A percentile compares a stretch with the other conserved stretches of the same genome.
Evolutionary conservation across 441 rosid species (phyloP).

Genomic region (Biscutella auriculata): DNA sequence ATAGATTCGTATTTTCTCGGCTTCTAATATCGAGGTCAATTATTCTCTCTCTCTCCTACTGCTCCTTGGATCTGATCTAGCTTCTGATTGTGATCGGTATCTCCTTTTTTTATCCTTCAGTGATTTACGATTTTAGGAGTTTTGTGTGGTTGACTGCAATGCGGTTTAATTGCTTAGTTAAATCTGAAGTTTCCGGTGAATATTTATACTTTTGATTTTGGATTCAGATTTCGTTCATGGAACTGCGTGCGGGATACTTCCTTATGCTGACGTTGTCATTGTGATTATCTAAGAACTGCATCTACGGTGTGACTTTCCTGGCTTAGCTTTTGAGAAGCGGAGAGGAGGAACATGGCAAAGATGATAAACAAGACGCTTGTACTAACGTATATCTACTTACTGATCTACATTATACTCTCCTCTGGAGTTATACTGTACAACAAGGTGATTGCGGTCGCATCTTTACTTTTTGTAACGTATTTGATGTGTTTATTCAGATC

Average conservation of each 20-base stretch:
- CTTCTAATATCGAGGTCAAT: conserved; percentile 3
- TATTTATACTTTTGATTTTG: not conserved
- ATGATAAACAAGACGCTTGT: conserved; percentile 69
- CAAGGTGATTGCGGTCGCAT: conserved; percentile 79
- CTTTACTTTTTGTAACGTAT: not conserved
- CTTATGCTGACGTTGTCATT: not conserved
- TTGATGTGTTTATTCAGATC: not conserved
- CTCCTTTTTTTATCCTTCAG: not conserved
- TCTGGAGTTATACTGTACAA: conserved; percentile 90
- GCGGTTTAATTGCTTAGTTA: not conserved
- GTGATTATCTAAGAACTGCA: conserved; percentile 9
- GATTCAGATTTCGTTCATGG: conserved; percentile 14
- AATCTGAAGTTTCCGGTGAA: not conserved
- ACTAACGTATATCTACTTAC: conserved; percentile 74
- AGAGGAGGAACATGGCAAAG: conserved; percentile 22
- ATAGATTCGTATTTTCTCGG: conserved; percentile 15
- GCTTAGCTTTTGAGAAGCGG: conserved; percentile 7
- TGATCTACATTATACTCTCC: conserved; percentile 79
- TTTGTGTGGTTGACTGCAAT: not conserved
- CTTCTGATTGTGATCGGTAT: conserved; percentile 11
- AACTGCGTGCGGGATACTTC: conserved; percentile 12
- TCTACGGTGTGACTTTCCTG: conserved; percentile 4
- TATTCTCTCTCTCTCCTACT: not conserved
- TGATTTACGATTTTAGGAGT: conserved; percentile 11
- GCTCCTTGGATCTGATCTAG: conserved; percentile 12